Base-by-base conservation (phyloP, 2,329 filamentous ascomycete genomes). In the Exophiala sp. region DNA sequence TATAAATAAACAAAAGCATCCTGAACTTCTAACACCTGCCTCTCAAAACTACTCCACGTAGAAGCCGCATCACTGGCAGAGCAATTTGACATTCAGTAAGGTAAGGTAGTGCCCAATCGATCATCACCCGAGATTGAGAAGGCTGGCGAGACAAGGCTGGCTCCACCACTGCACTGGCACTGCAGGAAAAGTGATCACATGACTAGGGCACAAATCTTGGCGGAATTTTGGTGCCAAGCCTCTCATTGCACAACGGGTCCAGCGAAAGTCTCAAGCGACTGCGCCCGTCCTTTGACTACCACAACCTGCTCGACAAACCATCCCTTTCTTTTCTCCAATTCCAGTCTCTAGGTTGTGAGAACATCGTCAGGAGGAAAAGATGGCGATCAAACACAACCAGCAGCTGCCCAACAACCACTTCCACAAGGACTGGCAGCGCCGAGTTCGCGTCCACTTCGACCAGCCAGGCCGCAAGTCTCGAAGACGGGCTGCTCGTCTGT, bases 391-490 rank as follows among this genome's bases (percentile, higher is more conserved):
- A 85, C 89, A 96, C 86, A 97, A 97, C 56, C 60, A 53, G 52
- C 43, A 52, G 50, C 58, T 57, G 46, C 62, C 59, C 32, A 56
- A 60, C 56, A 57, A 57, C 49, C 58, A 96, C 74, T 95, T 95
- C 88, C 90, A 88, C 79, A 96, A 95, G 88, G 90, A 98, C 82
- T 98, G 93, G 93, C 90, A 97, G 78, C 88, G 89, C 79, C 88
- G 90, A 79, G 93, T 98, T 72, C 88, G 89, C 78, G 87, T 88
- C 77, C 93, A 98, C 83, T 98, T 98, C 80, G 89, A 98, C 82
- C 93, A 98, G 91, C 85, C 93, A 73, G 93, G 91, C 73, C 88
- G 89, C 78, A 98, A 98, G 85, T 82, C 85, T 75, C 83, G 85
- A 74, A 86, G 93, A 76, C 85, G 93, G 69, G 81, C 87, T 74